phyloP scores from a whole-genome alignment of 768 basidiomycete genomes.

The Sarcodon aspratus region DNA sequence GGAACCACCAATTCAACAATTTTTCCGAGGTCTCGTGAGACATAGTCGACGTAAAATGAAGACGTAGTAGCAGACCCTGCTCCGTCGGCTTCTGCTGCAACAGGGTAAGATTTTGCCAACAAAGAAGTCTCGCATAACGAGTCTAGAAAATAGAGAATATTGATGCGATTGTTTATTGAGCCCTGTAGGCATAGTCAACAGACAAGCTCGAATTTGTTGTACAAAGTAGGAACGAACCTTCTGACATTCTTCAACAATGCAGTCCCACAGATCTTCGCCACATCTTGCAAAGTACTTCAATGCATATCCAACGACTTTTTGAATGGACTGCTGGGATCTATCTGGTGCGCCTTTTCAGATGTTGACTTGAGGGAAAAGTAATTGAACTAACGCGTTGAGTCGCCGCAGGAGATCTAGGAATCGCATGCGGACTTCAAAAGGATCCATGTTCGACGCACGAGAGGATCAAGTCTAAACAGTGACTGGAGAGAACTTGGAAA shows the following conservation, averaged over 20 bases:
- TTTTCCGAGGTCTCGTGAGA: constrained; percentile 65
- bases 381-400: constrained; percentile 51
- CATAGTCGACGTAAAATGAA: constrained; percentile 66
- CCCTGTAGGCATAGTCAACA: constrained; percentile 23
- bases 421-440: constrained; percentile 66
- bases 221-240: constrained; percentile 39
- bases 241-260: constrained; percentile 81
- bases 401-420: constrained; percentile 50
- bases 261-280: constrained; percentile 92
- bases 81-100: constrained; percentile 12
- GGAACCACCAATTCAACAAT: constrained; percentile 85
- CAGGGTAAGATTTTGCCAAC: constrained; percentile 49
- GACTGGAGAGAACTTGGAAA: too few relatives aligned
- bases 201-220: neutral
- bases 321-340: constrained; percentile 81
- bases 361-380: neutral
- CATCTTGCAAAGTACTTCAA: constrained; percentile 77
- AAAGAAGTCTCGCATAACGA: constrained; percentile 74
- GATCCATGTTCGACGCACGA: constrained; percentile 34
- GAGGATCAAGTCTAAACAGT: neutral
- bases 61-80: constrained; percentile 20
- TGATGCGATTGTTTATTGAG: constrained; percentile 84
- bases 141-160: constrained; percentile 86
- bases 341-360: constrained; percentile 14
- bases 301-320: constrained; percentile 77